These are phyloP conservation scores for Phytophthora pini DNA, from an alignment of 352 stramenopile genomes.

Conservation along the genomic window DNA sequence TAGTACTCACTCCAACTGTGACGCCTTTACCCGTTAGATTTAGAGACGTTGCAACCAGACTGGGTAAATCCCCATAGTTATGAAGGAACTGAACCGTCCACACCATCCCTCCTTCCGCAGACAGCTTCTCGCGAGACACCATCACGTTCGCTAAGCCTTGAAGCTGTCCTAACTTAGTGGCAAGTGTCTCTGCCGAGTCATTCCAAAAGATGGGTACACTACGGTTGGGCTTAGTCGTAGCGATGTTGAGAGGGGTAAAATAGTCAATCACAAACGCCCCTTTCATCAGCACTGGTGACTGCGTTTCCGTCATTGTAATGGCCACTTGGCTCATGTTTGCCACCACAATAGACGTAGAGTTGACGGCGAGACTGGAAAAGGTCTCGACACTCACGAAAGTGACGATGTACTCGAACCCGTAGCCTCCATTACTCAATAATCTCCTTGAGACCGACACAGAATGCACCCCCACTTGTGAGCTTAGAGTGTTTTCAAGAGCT, in stretches of 20 bases:
- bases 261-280: conserved; percentile 63
- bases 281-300: conserved; percentile 48
- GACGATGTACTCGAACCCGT: conserved; percentile 58
- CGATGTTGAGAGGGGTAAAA: conserved; percentile 50
- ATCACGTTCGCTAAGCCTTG: conserved; percentile 62
- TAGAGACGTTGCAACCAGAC: conserved; percentile 43
- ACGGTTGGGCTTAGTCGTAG: conserved; percentile 30
- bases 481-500: conserved; percentile 43
- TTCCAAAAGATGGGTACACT: conserved; percentile 60
- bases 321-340: conserved; percentile 11
- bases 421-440: conserved; percentile 24
- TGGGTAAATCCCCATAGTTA: conserved; percentile 65
- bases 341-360: conserved; percentile 23
- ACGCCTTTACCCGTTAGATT: conserved; percentile 64
- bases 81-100: conserved; percentile 71
- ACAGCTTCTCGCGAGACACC: conserved; percentile 41
- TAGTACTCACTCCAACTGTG: conserved; percentile 36
- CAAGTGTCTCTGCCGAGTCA: conserved; percentile 36
- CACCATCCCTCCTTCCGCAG: conserved; percentile 63
- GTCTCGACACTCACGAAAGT: conserved; percentile 61
- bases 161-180: conserved; percentile 44
- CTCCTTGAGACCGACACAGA: conserved; percentile 30
- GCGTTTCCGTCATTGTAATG: conserved; percentile 33
- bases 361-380: conserved; percentile 42
- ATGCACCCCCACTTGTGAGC: conserved; percentile 45